Conservation (phyloP, 2,329 filamentous ascomycete species). For the Westerdykella ornata region DNA sequence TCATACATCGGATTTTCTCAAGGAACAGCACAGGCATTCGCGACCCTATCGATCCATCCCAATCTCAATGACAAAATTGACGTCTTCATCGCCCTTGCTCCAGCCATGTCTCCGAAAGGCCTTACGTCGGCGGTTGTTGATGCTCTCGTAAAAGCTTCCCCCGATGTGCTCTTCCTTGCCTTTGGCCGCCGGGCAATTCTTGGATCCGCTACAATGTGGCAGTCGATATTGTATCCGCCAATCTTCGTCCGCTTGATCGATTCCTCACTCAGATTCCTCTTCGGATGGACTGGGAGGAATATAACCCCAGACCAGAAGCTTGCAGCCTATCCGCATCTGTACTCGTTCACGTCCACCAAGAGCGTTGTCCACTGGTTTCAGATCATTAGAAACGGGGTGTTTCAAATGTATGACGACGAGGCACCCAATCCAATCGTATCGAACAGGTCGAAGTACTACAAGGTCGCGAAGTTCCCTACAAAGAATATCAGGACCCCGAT, state of each 20-base stretch:
- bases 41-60: conserved; percentile 84
- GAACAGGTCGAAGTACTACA: conserved; percentile 77
- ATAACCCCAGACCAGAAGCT: conserved; percentile 84
- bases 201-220: conserved; percentile 93
- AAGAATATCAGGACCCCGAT: conserved; percentile 95
- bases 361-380: conserved; percentile 99
- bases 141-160: conserved; percentile 86
- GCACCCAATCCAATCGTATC: conserved; percentile 68
- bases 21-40: conserved; percentile 94
- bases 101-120: conserved; percentile 92
- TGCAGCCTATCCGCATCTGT: conserved; percentile 89
- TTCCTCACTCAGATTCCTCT: conserved; percentile 70
- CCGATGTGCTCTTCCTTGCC: conserved; percentile 82
- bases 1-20: conserved; percentile 98
- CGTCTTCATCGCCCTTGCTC: conserved; percentile 91
- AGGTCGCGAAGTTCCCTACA: conserved; percentile 92
- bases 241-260: conserved; percentile 89
- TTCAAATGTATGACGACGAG: conserved; percentile 99
- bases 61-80: conserved; percentile 88
- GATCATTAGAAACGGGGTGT: conserved; percentile 90
- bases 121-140: conserved; percentile 86
- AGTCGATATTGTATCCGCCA: conserved; percentile 87
- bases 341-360: conserved; percentile 95
- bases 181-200: conserved; percentile 90
- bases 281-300: conserved; percentile 81